Evolutionary conservation across 805 yeast species (phyloP).

Genomic region (Wickerhamiella hasegawae): DNA sequence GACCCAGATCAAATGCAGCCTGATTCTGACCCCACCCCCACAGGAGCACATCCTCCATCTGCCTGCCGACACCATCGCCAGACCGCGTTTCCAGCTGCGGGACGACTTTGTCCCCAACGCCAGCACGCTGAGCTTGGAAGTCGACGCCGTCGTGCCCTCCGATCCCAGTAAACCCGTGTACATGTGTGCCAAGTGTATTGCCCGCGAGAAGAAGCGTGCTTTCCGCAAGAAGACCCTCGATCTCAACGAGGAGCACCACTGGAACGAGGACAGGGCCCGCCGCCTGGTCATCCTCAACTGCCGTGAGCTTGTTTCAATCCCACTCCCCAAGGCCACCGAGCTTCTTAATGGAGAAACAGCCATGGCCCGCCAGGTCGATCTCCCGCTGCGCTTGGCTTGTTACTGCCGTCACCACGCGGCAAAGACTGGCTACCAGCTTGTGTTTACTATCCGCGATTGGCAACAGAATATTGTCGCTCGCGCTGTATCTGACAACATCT

Average conservation of each 20-base stretch:
- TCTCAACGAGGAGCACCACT: constrained; percentile 56
- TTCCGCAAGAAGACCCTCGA: constrained; percentile 77
- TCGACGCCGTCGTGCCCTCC: constrained; percentile 53
- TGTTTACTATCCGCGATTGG: constrained; percentile 44
- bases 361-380: constrained; percentile 26
- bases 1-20: constrained; percentile 73
- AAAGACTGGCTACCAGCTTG: constrained; percentile 61
- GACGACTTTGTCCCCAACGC: constrained; percentile 15
- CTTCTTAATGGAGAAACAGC: constrained; percentile 23
- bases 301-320: constrained; percentile 48
- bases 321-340: constrained; percentile 20
- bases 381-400: constrained; percentile 72
- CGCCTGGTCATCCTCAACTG: constrained; percentile 85
- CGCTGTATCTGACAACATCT: constrained; percentile 53
- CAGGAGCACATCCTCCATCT: constrained; percentile 56
- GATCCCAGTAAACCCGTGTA: constrained; percentile 35
- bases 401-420: constrained; percentile 94
- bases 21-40: constrained; percentile 63
- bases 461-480: constrained; percentile 53
- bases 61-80: constrained; percentile 77
- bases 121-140: constrained; percentile 36
- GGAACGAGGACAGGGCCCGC: constrained; percentile 58
- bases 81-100: constrained; percentile 61
- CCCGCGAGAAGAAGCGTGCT: constrained; percentile 88
- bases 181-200: constrained; percentile 77